Evolutionary conservation across 371 early-diverging fungal genomes (phyloP).

Genomic region (Mucor circinelloides): DNA sequence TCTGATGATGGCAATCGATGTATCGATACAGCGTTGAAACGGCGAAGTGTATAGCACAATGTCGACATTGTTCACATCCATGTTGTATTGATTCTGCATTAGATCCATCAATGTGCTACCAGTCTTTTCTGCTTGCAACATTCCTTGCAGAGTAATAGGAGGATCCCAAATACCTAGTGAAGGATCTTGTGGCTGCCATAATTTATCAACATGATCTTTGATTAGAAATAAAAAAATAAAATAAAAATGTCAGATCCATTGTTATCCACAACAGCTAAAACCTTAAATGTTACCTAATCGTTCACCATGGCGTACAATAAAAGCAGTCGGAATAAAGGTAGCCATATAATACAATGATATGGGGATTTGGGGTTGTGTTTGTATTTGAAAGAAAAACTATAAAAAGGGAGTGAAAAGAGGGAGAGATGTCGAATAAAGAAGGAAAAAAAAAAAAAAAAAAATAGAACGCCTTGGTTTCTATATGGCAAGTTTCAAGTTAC

Average conservation of each 20-base stretch:
- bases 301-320: slow-evolving; percentile 34
- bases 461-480: neutral
- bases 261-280: neutral
- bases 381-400: slow-evolving; percentile 1
- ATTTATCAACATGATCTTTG: slow-evolving; percentile 40
- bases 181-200: slow-evolving; percentile 44
- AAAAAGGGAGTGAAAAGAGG: slow-evolving; percentile 6
- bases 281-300: slow-evolving; percentile 19
- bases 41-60: slow-evolving; percentile 48
- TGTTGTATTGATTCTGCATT: slow-evolving; percentile 11
- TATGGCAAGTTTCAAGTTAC: slow-evolving; percentile 2
- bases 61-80: slow-evolving; percentile 20
- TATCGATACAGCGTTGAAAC: slow-evolving; percentile 53
- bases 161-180: slow-evolving; percentile 48
- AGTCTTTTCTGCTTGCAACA: slow-evolving; percentile 4
- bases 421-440: neutral
- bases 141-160: slow-evolving; percentile 29
- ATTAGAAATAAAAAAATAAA: no score
- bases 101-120: neutral
- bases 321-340: slow-evolving; percentile 16
- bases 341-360: neutral
- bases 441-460: slow-evolving; percentile 4
- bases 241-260: neutral
- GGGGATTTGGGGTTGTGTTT: slow-evolving; percentile 14
- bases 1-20: slow-evolving; percentile 36